These are phyloP conservation scores for Sporisorium sorghi DNA, from an alignment of 1,284 basidiomycete species.

Conservation along the genomic window DNA sequence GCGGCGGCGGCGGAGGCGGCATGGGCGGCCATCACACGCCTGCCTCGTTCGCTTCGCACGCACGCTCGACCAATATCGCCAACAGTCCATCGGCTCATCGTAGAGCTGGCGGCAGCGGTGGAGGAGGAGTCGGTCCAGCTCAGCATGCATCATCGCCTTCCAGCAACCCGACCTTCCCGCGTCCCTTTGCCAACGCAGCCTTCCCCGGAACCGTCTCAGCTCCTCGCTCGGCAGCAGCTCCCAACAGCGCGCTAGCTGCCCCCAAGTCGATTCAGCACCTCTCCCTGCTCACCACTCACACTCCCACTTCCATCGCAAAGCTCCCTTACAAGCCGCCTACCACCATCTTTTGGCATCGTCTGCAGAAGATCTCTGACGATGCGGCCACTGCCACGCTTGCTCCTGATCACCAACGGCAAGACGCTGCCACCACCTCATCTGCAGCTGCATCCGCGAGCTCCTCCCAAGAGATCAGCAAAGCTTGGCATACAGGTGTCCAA, in stretches of 20 bases:
- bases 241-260: slow-evolving; percentile 12
- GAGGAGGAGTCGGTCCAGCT: slow-evolving; percentile 2
- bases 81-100: slow-evolving; percentile 28
- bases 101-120: slow-evolving; percentile 14
- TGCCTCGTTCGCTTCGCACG: slow-evolving; percentile 15
- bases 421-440: neutral
- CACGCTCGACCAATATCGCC: slow-evolving; percentile 18
- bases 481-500: slow-evolving; percentile 14
- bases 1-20: no score
- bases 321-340: slow-evolving; percentile 21
- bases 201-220: slow-evolving; percentile 30
- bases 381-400: no score
- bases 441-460: neutral
- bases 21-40: no score
- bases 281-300: slow-evolving; percentile 22
- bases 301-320: slow-evolving; percentile 32
- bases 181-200: slow-evolving; percentile 16
- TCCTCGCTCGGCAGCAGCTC: slow-evolving; percentile 22
- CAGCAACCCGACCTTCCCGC: slow-evolving; percentile 5
- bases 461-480: neutral
- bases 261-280: slow-evolving; percentile 23
- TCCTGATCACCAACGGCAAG: neutral
- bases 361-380: neutral
- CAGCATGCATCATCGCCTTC: slow-evolving; percentile 37
- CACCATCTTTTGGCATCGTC: slow-evolving; percentile 24